Evolutionary conservation across 2,329 filamentous ascomycete species (phyloP), one percentile per base, ranked within the genome.

Genomic region (Hypoxylon sp.): DNA sequence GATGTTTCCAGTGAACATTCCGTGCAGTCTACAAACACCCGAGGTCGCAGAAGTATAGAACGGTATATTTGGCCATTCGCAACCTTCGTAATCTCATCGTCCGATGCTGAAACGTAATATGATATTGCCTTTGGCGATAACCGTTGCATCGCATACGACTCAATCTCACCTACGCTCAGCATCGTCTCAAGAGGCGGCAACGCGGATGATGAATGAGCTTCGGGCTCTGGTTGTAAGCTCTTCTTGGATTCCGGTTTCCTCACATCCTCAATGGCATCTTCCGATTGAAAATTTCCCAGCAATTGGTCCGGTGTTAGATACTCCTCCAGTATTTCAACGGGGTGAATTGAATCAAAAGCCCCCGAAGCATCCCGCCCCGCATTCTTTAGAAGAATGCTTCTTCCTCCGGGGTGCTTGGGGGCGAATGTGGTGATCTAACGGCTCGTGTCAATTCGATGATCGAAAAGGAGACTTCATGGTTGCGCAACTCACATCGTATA

Each of bases 61-160:
- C 87, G 87, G 79, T 95, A 98, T 44, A 92, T 92, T 35, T 85
- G 81, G 77, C 90, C 92, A 84, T 98, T 98, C 80, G 91, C 87
- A 24, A 79, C 81, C 79, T 97, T 97, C 72, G 92, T 92, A 72
- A 88, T 79, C 50, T 95, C 84, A 79, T 98, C 94, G 79, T 98
- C 94, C 53, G 87, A 84, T 13, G 93, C 94, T 0, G 94, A 97
- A 82, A 88, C 97, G 83, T 98, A 98, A 83, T 98, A 98, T 50
- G 93, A 92, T 92, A 93, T 97, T 48, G 91, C 93, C 81, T 95
- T 97, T 70, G 88, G 87, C 71, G 89, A 91, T 59, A 98, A 88
- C 71, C 91, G 89, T 77, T 90, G 91, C 31, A 92, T 92, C 14
- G 94, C 94, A 44, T 91, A 88, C 52, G 87, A 86, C 80, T 97